These are phyloP conservation scores for Gyrodon lividus DNA, from an alignment of 768 basidiomycete genomes.

Conservation along the genomic window DNA sequence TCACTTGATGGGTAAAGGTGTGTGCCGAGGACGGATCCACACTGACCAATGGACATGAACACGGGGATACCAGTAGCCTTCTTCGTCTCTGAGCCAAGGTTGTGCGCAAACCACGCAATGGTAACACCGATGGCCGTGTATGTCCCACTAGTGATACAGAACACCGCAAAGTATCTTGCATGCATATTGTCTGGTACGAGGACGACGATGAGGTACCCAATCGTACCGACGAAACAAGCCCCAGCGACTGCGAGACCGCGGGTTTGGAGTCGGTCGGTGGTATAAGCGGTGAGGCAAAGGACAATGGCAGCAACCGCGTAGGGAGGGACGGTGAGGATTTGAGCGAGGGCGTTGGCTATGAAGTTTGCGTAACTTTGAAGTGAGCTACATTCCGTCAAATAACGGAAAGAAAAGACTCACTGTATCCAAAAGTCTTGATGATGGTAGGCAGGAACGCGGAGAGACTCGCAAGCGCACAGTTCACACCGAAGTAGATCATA, in stretches of 20 bases:
- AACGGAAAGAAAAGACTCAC: constrained; percentile 40
- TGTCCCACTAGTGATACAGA: constrained; percentile 74
- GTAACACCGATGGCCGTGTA: constrained; percentile 73
- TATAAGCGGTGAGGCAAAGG: constrained; percentile 55
- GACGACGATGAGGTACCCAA: constrained; percentile 62
- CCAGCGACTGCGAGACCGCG: constrained; percentile 44
- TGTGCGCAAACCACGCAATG: constrained; percentile 80
- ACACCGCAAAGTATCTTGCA: constrained; percentile 75
- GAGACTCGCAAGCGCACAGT: constrained; percentile 74
- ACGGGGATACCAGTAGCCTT: constrained; percentile 73
- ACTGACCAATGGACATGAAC: constrained; percentile 80
- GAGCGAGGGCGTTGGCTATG: constrained; percentile 61
- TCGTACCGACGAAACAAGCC: constrained; percentile 30
- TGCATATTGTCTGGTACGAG: constrained; percentile 52
- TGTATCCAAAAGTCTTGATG: constrained; percentile 67
- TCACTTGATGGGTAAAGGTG: constrained; percentile 67
- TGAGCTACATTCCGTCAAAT: too few species aligned
- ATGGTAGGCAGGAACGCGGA: constrained; percentile 85
- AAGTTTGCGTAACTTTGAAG: not conserved
- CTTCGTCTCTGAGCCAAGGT: constrained; percentile 76
- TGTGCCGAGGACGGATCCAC: constrained; percentile 73
- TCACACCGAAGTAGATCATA: constrained; percentile 75
- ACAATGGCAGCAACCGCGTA: constrained; percentile 70
- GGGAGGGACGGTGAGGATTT: constrained; percentile 79
- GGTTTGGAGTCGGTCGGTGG: constrained; percentile 65